Evolutionary conservation across 345 rosid species (phyloP).

Genomic region (Aethionema arabicum): DNA sequence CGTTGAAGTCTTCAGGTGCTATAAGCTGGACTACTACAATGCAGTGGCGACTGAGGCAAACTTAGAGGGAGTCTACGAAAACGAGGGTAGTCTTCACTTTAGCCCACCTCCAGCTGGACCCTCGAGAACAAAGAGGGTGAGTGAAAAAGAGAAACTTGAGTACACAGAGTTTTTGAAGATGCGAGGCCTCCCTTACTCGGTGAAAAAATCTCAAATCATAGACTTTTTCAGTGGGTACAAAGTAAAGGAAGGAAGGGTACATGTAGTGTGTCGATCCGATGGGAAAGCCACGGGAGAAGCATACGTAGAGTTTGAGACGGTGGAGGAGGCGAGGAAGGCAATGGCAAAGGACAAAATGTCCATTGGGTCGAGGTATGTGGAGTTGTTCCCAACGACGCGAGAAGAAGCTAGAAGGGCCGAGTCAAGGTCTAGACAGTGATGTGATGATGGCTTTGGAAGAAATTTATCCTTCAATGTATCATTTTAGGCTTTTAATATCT

Average conservation of each 20-base stretch:
- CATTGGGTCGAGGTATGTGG: conserved; percentile 82
- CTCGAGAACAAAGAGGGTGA: conserved; percentile 57
- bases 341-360: conserved; percentile 92
- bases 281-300: conserved; percentile 97
- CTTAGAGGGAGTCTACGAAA: conserved; percentile 70
- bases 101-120: conserved; percentile 59
- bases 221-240: conserved; percentile 70
- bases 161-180: conserved; percentile 80
- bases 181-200: conserved; percentile 91
- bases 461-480: conserved; percentile 25
- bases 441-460: conserved; percentile 18
- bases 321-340: conserved; percentile 78
- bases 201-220: conserved; percentile 56
- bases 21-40: conserved; percentile 75
- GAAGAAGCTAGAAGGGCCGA: conserved; percentile 88
- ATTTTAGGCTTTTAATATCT: conserved; percentile 11
- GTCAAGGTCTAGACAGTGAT: conserved; percentile 91
- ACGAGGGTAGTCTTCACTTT: conserved; percentile 59
- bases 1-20: conserved; percentile 89
- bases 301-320: conserved; percentile 73
- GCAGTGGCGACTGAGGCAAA: conserved; percentile 86
- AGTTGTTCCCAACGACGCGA: conserved; percentile 75
- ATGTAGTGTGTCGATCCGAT: conserved; percentile 83
- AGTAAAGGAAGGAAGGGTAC: conserved; percentile 58
- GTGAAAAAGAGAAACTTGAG: conserved; percentile 73